A percentile compares a stretch with the other conserved stretches of the same genome.
Evolutionary conservation across 2,329 filamentous ascomycete genomes (phyloP).

Genomic region (Acarospora socialis): DNA sequence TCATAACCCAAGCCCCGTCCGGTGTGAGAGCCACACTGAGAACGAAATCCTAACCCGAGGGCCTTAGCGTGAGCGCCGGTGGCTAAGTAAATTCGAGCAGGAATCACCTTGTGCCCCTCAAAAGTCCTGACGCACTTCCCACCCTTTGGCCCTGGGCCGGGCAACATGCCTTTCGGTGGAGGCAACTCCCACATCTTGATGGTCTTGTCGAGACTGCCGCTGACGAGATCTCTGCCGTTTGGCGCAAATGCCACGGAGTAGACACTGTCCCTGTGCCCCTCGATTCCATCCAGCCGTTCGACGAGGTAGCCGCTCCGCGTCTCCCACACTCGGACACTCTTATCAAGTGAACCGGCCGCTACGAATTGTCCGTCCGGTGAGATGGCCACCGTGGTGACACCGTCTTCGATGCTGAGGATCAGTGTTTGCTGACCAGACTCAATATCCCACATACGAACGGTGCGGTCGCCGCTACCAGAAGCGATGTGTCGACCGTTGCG

Average conservation of each 20-base stretch:
- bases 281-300: slow-evolving; percentile 80
- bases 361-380: slow-evolving; percentile 90
- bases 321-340: slow-evolving; percentile 97
- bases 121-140: slow-evolving; percentile 95
- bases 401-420: slow-evolving; percentile 85
- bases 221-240: slow-evolving; percentile 82
- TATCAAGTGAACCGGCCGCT: slow-evolving; percentile 87
- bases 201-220: slow-evolving; percentile 89
- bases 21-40: slow-evolving; percentile 90
- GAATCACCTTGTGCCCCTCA: slow-evolving; percentile 76
- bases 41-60: slow-evolving; percentile 64
- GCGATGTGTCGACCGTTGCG: slow-evolving; percentile 88
- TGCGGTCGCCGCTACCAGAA: slow-evolving; percentile 87
- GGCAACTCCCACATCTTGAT: slow-evolving; percentile 99
- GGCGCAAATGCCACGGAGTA: slow-evolving; percentile 95
- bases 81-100: slow-evolving; percentile 7
- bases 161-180: slow-evolving; percentile 51
- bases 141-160: slow-evolving; percentile 56
- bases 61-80: slow-evolving; percentile 1
- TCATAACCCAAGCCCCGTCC: slow-evolving; percentile 90
- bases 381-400: slow-evolving; percentile 93
- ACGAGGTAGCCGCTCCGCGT: slow-evolving; percentile 72
- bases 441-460: slow-evolving; percentile 92
- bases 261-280: slow-evolving; percentile 92
- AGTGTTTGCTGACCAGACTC: slow-evolving; percentile 69